These are phyloP conservation scores for Hymenoscyphus albidus DNA, from an alignment of 2,329 filamentous ascomycete species.

Conservation along the genomic window DNA sequence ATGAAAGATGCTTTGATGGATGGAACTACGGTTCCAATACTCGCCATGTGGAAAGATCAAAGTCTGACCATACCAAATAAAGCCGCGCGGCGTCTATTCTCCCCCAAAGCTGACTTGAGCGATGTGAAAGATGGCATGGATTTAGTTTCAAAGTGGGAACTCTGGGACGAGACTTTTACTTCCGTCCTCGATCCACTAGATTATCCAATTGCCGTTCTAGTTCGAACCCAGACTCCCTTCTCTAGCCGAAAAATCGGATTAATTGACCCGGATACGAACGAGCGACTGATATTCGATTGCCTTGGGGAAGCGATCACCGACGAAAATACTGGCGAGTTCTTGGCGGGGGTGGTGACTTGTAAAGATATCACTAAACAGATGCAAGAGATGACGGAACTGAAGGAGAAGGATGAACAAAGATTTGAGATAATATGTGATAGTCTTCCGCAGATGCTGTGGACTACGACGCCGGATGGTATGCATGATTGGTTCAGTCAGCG, in stretches of 20 bases:
- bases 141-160: conserved; percentile 54
- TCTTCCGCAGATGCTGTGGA: conserved; percentile 72
- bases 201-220: conserved; percentile 62
- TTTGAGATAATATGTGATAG: conserved; percentile 75
- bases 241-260: conserved; percentile 59
- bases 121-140: conserved; percentile 47
- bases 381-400: conserved; percentile 65
- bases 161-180: conserved; percentile 66
- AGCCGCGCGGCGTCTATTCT: conserved; percentile 47
- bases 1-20: conserved; percentile 77
- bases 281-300: conserved; percentile 58
- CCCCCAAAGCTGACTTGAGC: conserved; percentile 39
- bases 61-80: conserved; percentile 71
- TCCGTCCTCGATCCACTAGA: conserved; percentile 54
- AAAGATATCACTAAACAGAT: conserved; percentile 69
- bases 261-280: conserved; percentile 49
- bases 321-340: conserved; percentile 63
- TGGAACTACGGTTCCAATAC: conserved; percentile 68
- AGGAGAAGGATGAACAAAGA: conserved; percentile 65
- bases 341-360: conserved; percentile 69
- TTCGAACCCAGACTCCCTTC: conserved; percentile 59
- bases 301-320: conserved; percentile 66
- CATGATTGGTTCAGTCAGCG: conserved; percentile 71
- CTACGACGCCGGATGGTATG: conserved; percentile 59
- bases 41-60: conserved; percentile 79